Base-by-base conservation (phyloP, 225 moss, liverwort and hornwort genomes). In the Asterella californica region DNA sequence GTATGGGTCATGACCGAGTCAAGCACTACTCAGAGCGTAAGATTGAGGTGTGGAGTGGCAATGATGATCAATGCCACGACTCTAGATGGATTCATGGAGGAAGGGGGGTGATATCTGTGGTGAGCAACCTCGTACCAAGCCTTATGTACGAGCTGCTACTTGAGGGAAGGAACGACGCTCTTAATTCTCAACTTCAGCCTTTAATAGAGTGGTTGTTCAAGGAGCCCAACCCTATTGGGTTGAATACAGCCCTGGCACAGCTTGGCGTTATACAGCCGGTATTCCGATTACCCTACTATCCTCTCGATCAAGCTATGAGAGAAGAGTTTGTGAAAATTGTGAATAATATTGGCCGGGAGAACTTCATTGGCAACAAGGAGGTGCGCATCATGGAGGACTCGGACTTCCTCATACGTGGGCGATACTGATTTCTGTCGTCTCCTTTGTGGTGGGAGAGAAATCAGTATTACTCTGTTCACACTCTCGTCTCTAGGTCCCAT, bases 21-120 rank as follows among this genome's bases (percentile, higher is more conserved):
- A 79, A 75, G 79, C 77, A 54, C 25, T 92, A 96, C 69, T 74
- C 85, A 18, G 87, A 84, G 63, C 81, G 84, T 64, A 86, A 89
- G 54, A 87, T 96, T 21, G 83, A 88, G 6, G 86, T 96, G 30
- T 96, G 94, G 96, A 96, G 86, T 75, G 94, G 96, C 29, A 96
- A 96, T 53, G 94, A 96, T 78, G 96, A 96, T 79, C 74, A 96
- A 83, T 92, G 91, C 67, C 94, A 96, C 75, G 92, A 96, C 75
- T 91, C 96, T 11, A 91, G 92, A 87, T 95, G 83, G 85, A 22
- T 72, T 15, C 50, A 90, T 73, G 94, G 92, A 72, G 96, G 91
- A 72, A 88, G 86, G 32, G 96, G 96, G 55, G 94, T 96, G 50
- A 89, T 96, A 54, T 96, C 96, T 52, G 96, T 96, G 27, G 88